Conservation (phyloP, 257 asterid genomes). For the Orobanche coerulescens region DNA sequence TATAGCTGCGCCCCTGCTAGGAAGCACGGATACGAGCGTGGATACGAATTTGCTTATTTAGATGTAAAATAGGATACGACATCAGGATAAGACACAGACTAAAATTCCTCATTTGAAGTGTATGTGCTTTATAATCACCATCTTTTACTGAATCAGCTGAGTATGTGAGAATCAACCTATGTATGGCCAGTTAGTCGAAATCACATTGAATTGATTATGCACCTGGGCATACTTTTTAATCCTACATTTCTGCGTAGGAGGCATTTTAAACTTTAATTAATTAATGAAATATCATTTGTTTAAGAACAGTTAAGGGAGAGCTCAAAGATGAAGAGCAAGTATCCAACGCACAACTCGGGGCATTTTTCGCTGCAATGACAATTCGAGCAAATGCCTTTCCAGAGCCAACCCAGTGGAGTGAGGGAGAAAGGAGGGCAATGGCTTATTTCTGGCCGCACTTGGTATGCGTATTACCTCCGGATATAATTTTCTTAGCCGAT, state of each 20-base stretch:
- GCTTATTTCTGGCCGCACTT: conserved; percentile 79
- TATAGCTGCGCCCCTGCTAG: no score
- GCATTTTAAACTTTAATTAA: background rate
- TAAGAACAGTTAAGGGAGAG: conserved; percentile 58
- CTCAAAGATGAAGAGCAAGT: conserved; percentile 69
- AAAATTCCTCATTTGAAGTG: no score
- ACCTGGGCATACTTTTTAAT: background rate
- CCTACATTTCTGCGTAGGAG: background rate
- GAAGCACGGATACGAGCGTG: no score
- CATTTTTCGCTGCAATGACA: conserved; percentile 92
- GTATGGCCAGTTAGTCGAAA: background rate
- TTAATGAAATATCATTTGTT: conserved; percentile 14
- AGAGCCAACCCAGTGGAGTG: conserved; percentile 93
- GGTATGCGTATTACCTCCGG: conserved; percentile 64
- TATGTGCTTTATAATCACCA: no score
- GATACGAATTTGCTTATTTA: no score
- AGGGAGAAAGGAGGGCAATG: conserved; percentile 90
- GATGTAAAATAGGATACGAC: no score
- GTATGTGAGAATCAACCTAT: background rate
- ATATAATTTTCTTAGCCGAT: conserved; percentile 76
- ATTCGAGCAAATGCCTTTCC: conserved; percentile 88
- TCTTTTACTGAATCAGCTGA: background rate
- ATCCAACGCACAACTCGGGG: conserved; percentile 84
- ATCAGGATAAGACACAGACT: no score
- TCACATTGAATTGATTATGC: background rate